Evolutionary conservation across 1,284 basidiomycete genomes (phyloP), one percentile per base, ranked within the genome.

Genomic region (Ceratobasidium theobromae): DNA sequence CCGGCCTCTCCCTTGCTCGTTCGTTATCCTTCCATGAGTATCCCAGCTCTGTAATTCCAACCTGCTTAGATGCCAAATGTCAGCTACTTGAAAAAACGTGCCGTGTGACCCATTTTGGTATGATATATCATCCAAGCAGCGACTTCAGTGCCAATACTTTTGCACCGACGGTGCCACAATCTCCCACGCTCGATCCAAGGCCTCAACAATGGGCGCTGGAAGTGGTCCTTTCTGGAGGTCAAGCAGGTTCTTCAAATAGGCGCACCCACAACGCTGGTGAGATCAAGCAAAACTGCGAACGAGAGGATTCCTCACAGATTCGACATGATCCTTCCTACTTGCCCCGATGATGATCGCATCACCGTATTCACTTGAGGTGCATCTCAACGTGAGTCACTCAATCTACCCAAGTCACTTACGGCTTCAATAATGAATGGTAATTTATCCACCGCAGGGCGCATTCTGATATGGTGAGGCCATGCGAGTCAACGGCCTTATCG

Each of bases 111-210:
- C 48, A 46, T 35, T 25, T 54, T 52, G 28, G 43, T 38, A 18
- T 53, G 52, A 65, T 38, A 54, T 21, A n/a, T n/a, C n/a, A n/a
- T n/a, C n/a, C n/a, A n/a, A n/a, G n/a, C n/a, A n/a, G 32, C 40
- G n/a, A 23, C 16, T 27, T 65, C 52, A 65, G 38, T 65, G 62
- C 62, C 62, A 65, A 30, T 65, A 65, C 41, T 65, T 65, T 16
- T 52, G 62, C 4, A 65, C 62, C 21, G 62, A 65, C 5, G 62
- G 51, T n/a, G 40, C 51, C 1, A 65, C 51, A 23, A 65, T n/a
- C 62, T 65, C 62, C 72, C 79, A 79, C 4, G 83, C 82, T 69
- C 82, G 77, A 67, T 85, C 81, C n/a, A 85, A 74, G 48, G 78
- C 78, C 54, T 79, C 72, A 23, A 83, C 72, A 16, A 86, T 79